Percentiles rank a stretch among this genome's conserved stretches.
Evolutionary conservation across 192 early-diverging fungal species (phyloP).

Genomic region (Diversispora eburnea): DNA sequence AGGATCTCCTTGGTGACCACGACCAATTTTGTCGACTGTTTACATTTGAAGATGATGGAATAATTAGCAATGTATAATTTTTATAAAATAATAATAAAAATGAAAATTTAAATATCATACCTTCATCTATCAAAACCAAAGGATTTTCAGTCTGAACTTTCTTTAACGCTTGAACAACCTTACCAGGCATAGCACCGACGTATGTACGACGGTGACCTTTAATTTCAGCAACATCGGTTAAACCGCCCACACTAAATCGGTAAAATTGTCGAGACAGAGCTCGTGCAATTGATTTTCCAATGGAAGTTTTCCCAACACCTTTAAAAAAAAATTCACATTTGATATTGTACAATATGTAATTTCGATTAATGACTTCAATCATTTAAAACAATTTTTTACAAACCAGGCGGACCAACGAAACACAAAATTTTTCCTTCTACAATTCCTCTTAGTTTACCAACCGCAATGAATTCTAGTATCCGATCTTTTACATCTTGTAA

Average conservation of each 20-base stretch:
- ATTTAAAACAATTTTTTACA: neutral
- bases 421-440: constrained; percentile 99
- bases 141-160: constrained; percentile 99
- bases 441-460: constrained; percentile 90
- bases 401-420: constrained; percentile 95
- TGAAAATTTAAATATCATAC: constrained; percentile 27
- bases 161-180: constrained; percentile 97
- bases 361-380: neutral
- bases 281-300: constrained; percentile 96
- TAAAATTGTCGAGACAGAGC: constrained; percentile 93
- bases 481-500: constrained; percentile 99
- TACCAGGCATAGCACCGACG: constrained; percentile 99
- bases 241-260: constrained; percentile 94
- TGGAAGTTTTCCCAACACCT: constrained; percentile 96
- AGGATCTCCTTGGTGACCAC: constrained; percentile 97
- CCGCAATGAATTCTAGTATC: constrained; percentile 98
- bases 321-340: constrained; percentile 13
- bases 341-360: neutral
- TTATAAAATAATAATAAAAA: constrained; percentile 8
- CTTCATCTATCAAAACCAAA: constrained; percentile 95
- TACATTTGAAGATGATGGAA: neutral
- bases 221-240: constrained; percentile 98
- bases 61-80: neutral
- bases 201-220: constrained; percentile 99
- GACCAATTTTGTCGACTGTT: constrained; percentile 92